These are phyloP conservation scores for Ceratocystis cubensis DNA, from an alignment of 2,329 filamentous ascomycete genomes.

Conservation along the genomic window DNA sequence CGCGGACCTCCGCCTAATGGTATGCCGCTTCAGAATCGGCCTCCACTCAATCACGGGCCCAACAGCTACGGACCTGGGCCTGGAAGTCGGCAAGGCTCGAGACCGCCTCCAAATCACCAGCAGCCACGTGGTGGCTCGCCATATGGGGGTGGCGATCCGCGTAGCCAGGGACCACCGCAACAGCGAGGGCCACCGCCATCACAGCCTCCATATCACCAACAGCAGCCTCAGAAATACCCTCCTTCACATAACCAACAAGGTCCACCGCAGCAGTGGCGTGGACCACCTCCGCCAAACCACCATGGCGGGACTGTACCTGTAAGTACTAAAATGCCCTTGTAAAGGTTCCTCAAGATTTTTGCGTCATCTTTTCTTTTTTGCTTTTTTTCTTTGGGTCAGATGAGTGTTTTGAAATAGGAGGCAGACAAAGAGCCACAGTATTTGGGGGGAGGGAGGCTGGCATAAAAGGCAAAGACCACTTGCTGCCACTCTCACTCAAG, in stretches of 20 bases:
- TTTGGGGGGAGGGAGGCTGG: too few relatives aligned
- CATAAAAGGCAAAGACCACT: too few relatives aligned
- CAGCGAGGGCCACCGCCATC: background rate
- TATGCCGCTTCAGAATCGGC: constrained; percentile 10
- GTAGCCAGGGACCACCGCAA: background rate
- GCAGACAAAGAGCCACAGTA: too few relatives aligned
- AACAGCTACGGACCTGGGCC: constrained; percentile 14
- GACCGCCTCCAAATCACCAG: constrained; percentile 14
- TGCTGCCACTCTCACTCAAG: too few relatives aligned
- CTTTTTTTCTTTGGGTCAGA: background rate
- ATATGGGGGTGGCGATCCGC: constrained; percentile 12
- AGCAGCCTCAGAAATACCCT: constrained; percentile 11
- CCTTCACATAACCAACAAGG: constrained; percentile 11
- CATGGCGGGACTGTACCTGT: constrained; percentile 14
- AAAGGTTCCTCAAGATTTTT: background rate
- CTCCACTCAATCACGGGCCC: constrained; percentile 10
- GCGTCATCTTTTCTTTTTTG: background rate
- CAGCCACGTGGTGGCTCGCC: constrained; percentile 12
- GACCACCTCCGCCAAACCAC: constrained; percentile 9
- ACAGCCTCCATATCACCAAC: background rate
- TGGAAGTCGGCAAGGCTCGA: constrained; percentile 3
- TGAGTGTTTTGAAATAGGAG: too few relatives aligned
- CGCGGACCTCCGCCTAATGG: constrained; percentile 13
- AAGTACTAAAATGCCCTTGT: background rate
- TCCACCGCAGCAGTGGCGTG: constrained; percentile 18